These are phyloP conservation scores for Candida wancherniae DNA, from an alignment of 805 yeast species.

Conservation along the genomic window DNA sequence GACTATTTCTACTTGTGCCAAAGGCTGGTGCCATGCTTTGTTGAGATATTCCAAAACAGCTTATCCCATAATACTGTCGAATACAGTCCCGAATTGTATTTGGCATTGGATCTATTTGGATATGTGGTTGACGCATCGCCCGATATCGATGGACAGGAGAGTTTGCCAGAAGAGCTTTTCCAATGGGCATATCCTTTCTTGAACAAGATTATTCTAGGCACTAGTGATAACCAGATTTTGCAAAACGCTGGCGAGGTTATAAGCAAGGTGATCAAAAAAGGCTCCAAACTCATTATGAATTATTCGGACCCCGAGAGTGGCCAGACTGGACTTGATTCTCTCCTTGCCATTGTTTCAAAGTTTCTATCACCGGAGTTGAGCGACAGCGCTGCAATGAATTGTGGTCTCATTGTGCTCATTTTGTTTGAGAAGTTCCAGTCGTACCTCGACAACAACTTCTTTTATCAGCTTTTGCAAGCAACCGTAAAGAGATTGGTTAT, in stretches of 20 bases:
- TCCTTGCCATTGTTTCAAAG: slow-evolving; percentile 63
- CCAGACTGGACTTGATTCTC: slow-evolving; percentile 46
- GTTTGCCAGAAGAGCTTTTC: slow-evolving; percentile 39
- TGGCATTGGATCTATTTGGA: slow-evolving; percentile 54
- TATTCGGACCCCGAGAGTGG: slow-evolving; percentile 30
- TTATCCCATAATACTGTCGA: slow-evolving; percentile 28
- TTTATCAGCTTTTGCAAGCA: slow-evolving; percentile 63
- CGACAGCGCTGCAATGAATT: slow-evolving; percentile 77
- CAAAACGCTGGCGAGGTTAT: slow-evolving; percentile 76
- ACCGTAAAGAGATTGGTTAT: slow-evolving; percentile 61
- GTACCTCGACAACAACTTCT: slow-evolving; percentile 35
- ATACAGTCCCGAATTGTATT: slow-evolving; percentile 56
- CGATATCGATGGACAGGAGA: slow-evolving; percentile 4
- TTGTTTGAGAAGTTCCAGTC: slow-evolving; percentile 49
- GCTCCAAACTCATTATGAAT: slow-evolving; percentile 28
- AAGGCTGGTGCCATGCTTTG: slow-evolving; percentile 48
- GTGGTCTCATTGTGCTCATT: slow-evolving; percentile 62
- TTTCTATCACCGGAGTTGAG: slow-evolving; percentile 66
- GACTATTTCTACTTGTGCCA: slow-evolving; percentile 47
- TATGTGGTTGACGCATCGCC: slow-evolving; percentile 47
- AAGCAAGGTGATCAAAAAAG: slow-evolving; percentile 49
- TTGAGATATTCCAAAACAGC: slow-evolving; percentile 31
- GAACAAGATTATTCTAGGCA: slow-evolving; percentile 34
- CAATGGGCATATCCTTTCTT: slow-evolving; percentile 40
- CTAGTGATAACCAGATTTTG: slow-evolving; percentile 71